phyloP scores from a whole-genome alignment of 768 basidiomycete genomes.

The Podaxis carcinomalis region DNA sequence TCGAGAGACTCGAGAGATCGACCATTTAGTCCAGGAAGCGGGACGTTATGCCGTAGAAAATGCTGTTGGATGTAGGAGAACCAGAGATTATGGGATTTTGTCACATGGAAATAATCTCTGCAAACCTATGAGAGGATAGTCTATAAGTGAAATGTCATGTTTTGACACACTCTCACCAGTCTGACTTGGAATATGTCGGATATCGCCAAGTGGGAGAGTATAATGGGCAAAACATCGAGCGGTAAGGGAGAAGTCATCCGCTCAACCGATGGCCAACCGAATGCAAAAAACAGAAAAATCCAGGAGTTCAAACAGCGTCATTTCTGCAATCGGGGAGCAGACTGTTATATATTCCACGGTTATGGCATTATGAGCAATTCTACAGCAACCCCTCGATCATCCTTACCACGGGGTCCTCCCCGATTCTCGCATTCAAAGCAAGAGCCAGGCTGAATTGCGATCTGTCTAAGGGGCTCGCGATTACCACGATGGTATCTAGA shows the following conservation, averaged over 20 bases:
- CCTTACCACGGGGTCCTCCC: slow-evolving; percentile 4
- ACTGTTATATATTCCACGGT: neutral
- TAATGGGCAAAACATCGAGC: slow-evolving; percentile 40
- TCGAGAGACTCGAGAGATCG: slow-evolving; percentile 30
- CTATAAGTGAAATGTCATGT: neutral
- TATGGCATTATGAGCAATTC: neutral
- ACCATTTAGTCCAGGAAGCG: slow-evolving; percentile 37
- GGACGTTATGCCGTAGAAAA: slow-evolving; percentile 38
- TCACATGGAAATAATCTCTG: slow-evolving; percentile 35
- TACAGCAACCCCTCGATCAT: slow-evolving; percentile 3
- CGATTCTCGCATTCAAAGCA: neutral
- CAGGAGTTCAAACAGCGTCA: neutral
- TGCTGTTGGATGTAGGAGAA: slow-evolving; percentile 35
- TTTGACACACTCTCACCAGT: slow-evolving; percentile 30
- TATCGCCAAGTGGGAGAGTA: slow-evolving; percentile 38
- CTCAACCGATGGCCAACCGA: neutral
- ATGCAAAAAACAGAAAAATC: neutral
- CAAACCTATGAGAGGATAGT: slow-evolving; percentile 36
- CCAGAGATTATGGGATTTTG: slow-evolving; percentile 51
- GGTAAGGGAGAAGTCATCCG: slow-evolving; percentile 31
- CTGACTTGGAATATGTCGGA: slow-evolving; percentile 40
- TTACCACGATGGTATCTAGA: neutral
- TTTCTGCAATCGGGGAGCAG: neutral
- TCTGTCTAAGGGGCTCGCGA: neutral
- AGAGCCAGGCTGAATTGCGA: neutral